phyloP scores from a whole-genome alignment of 2,329 filamentous ascomycete species.

The Trichoderma koningii region DNA sequence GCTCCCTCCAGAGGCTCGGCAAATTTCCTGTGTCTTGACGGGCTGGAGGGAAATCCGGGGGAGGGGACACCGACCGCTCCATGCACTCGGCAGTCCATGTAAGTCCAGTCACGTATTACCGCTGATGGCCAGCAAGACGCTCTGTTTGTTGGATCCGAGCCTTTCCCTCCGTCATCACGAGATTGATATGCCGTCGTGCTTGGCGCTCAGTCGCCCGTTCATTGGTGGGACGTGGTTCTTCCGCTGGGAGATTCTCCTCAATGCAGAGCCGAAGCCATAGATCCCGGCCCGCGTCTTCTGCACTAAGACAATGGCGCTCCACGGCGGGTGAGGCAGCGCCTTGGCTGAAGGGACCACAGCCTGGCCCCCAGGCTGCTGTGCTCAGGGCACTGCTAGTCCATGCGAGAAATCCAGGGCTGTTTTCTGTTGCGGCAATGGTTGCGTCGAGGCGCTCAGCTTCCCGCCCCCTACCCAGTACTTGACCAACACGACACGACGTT shows the following conservation, averaged over 20 bases:
- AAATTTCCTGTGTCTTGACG: neutral
- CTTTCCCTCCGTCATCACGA: neutral
- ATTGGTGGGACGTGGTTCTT: constrained; percentile 26
- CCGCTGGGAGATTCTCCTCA: constrained; percentile 15
- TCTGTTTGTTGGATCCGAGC: neutral
- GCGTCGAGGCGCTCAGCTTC: neutral
- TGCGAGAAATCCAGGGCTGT: neutral
- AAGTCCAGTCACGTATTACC: neutral
- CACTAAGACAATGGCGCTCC: constrained; percentile 4
- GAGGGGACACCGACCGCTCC: neutral
- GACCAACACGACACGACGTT: neutral
- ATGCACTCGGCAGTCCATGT: neutral
- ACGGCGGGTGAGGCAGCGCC: constrained; percentile 8
- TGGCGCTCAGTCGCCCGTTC: neutral
- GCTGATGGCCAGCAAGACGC: neutral
- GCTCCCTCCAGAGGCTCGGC: neutral
- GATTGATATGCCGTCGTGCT: constrained; percentile 1
- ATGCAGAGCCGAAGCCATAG: constrained; percentile 6
- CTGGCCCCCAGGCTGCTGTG: neutral
- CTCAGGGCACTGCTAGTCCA: neutral
- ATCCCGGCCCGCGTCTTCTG: constrained; percentile 13
- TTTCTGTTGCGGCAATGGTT: neutral
- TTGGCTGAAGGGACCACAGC: constrained; percentile 10
- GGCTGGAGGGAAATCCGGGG: neutral
- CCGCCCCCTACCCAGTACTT: neutral